Conservation (phyloP, 164 flowering plant species). For the Liquidambar formosana region DNA sequence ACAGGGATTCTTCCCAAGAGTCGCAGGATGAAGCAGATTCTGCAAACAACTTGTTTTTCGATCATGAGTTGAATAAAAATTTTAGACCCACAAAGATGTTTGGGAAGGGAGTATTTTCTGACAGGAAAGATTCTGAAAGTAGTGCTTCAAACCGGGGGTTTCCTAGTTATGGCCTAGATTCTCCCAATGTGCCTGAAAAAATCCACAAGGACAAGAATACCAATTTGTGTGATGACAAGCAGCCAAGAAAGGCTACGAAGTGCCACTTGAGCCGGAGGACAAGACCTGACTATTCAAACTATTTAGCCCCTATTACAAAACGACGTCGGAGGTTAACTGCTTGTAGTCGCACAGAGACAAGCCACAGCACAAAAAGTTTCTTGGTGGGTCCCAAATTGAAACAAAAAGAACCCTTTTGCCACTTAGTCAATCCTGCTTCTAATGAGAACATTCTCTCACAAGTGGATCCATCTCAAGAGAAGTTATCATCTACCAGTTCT, state of each 20-base stretch:
- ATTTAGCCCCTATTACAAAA: conserved; percentile 31
- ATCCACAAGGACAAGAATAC: conserved; percentile 6
- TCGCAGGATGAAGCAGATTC: conserved; percentile 26
- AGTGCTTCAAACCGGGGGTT: conserved; percentile 13
- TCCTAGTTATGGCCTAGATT: conserved; percentile 13
- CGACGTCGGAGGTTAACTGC: conserved; percentile 27
- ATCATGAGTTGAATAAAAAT: conserved; percentile 11
- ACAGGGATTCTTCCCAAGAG: conserved; percentile 32
- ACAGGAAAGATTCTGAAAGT: conserved; percentile 2
- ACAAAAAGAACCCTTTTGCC: conserved; percentile 23
- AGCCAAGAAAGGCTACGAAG: conserved; percentile 23
- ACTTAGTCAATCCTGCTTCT: conserved; percentile 10
- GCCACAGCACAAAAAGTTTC: conserved; percentile 5
- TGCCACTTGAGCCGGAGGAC: conserved; percentile 18
- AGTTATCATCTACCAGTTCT: conserved; percentile 11
- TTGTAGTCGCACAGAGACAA: conserved; percentile 30
- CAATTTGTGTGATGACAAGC: conserved; percentile 13
- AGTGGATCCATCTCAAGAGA: conserved; percentile 18
- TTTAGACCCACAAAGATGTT: conserved; percentile 8
- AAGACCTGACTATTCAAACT: conserved; percentile 21
- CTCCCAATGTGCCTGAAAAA: not conserved
- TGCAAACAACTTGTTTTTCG: conserved; percentile 8
- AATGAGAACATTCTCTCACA: conserved; percentile 10
- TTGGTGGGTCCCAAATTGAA: conserved; percentile 13
- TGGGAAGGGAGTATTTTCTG: conserved; percentile 10